Base-by-base conservation (phyloP, 2,329 filamentous ascomycete genomes). In the Cladophialophora immunda region DNA sequence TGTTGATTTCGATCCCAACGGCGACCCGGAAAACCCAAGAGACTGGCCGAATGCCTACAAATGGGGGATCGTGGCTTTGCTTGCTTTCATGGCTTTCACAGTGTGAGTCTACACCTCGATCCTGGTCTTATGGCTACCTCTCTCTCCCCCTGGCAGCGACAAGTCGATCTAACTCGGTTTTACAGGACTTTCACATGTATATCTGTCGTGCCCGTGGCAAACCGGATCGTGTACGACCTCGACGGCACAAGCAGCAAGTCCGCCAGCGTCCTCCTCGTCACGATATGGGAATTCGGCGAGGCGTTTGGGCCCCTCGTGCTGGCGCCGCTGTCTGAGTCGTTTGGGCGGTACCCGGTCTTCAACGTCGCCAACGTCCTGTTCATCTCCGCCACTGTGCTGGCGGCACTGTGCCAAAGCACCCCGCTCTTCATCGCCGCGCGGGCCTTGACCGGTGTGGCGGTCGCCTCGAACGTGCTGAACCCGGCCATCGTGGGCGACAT, bases 401-500 rank as follows among this genome's bases (percentile, higher is more conserved):
- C 79, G 15, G 79, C 78, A 1, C 69, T 76, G 32, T 78, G 79
- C 65, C 75, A 78, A 9, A 80, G 72, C 62, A 76, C 77, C 4
- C 64, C 72, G 1, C 63, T 82, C 4, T 76, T 83, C 66, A 82
- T 84, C 58, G 75, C 75, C 8, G 77, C 79, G 0, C 71, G 82
- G 45, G 80, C 80, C 70, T 76, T 85, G 66, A 81, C 82, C 52
- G 80, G 80, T 47, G 70, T 80, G 34, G 76, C 79, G 50, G 81
- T 83, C 4, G 78, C 81, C 22, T 78, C 79, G 3, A 81, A 88
- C 69, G 87, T 89, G 8, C 79, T 90, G 19, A 87, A 85, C 68
- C 88, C 88, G 0, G 85, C 87, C 27, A 86, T 90, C 60, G 83
- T 90, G 19, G 88, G 87, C 27, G 88, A 90, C 73, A 84, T 90